Conservation (phyloP, 2,329 filamentous ascomycete genomes). For the Aspergillus niger region DNA sequence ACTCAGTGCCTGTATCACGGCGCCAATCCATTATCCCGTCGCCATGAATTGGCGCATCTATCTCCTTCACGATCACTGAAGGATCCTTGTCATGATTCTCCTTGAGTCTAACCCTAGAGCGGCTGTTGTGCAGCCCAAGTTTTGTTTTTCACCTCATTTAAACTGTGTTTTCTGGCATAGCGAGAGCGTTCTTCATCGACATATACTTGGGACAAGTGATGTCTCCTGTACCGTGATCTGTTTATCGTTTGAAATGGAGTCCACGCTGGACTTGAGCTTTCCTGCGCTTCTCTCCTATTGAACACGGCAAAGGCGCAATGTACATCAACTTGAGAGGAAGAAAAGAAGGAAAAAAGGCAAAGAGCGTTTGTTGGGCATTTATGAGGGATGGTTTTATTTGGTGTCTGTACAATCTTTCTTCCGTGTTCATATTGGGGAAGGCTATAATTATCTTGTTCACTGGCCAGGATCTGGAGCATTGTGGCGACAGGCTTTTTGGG, state of each 20-base stretch:
- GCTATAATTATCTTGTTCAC: neutral
- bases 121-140: neutral
- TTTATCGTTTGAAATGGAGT: conserved; percentile 16
- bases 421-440: conserved; percentile 26
- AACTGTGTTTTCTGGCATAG: conserved; percentile 30
- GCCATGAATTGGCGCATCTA: conserved; percentile 8
- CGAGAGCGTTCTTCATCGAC: conserved; percentile 30
- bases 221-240: conserved; percentile 4
- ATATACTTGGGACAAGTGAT: conserved; percentile 1
- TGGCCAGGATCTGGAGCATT: neutral
- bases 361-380: conserved; percentile 2
- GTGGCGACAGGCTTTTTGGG: neutral
- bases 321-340: conserved; percentile 9
- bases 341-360: neutral
- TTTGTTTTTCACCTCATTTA: conserved; percentile 13
- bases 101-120: conserved; percentile 15
- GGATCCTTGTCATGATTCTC: conserved; percentile 16
- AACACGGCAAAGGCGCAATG: conserved; percentile 16
- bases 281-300: conserved; percentile 9
- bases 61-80: neutral
- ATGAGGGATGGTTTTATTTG: conserved; percentile 18
- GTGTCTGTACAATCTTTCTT: conserved; percentile 23
- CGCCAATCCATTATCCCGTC: conserved; percentile 33
- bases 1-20: conserved; percentile 30
- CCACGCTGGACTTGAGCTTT: conserved; percentile 10